Evolutionary conservation across 1,139 yeast species (phyloP), one percentile per base, ranked within the genome.

Genomic region (Geotrichum europaeum): DNA sequence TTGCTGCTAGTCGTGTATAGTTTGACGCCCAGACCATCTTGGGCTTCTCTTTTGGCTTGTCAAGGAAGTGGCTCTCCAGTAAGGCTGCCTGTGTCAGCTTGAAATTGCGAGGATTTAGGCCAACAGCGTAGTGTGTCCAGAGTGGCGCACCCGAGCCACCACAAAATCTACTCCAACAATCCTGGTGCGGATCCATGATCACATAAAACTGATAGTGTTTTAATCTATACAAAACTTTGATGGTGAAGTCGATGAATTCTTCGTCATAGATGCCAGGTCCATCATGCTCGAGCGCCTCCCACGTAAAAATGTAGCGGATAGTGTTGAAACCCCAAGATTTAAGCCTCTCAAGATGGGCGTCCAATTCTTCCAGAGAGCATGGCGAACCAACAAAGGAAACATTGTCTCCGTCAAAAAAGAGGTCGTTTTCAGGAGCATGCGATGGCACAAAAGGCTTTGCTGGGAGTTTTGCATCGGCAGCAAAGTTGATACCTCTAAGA

Each of bases 71-170:
- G 66, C 85, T 84, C 67, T 89, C 95, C 18, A 89, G 69, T 15
- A 89, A 75, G 0, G 96, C 91, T 0, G 96, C 95, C 63, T 86
- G 87, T 1, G 94, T 87, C 0, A 67, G 76, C 6, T 81, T 73
- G 67, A 90, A 87, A 28, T 82, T 74, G 22, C 73, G 76, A 0
- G 96, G 96, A 61, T 91, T 83, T 50, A 91, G 75, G 0, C 97
- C 97, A 0, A 91, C 96, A 18, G 94, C 92, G 66, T 87, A 85
- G 10, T 89, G 73, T 0, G 97, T 90, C 97, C 97, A 91, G 69
- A 88, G 69, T 0, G 97, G 97, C 2, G 97, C 96, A 22, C 97
- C 97, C 62, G 91, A 85, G 4, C 97, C 97, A 15, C 97, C 97
- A 28, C 84, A 78, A 69, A 79, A 87, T 59, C 97, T 78, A 2